Evolutionary conservation across 1,284 basidiomycete genomes (phyloP).

Genomic region (Takashimella koratensis): DNA sequence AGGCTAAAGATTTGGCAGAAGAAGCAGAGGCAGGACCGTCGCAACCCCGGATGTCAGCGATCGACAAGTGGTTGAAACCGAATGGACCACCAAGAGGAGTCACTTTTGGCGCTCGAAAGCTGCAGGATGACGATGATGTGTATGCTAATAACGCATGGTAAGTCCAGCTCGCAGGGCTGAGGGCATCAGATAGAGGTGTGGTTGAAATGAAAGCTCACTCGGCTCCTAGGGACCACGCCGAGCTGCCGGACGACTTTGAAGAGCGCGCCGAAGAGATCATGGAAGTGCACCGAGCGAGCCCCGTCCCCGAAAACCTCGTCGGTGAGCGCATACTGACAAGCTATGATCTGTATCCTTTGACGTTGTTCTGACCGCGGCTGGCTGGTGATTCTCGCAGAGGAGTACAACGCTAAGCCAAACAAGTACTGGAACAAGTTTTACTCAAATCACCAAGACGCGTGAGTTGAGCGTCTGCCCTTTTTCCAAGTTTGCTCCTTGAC

Average conservation of each 20-base stretch:
- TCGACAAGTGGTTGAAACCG: conserved; percentile 45
- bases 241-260: conserved; percentile 71
- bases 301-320: conserved; percentile 65
- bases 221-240: conserved; percentile 82
- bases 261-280: conserved; percentile 66
- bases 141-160: conserved; percentile 49
- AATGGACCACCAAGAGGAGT: conserved; percentile 43
- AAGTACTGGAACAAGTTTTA: conserved; percentile 83
- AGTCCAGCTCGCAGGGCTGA: conserved; percentile 13
- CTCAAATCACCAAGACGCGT: conserved; percentile 62
- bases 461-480: too few species aligned
- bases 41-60: conserved; percentile 20
- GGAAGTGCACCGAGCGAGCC: conserved; percentile 62
- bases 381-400: too few species aligned
- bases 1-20: not conserved
- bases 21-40: conserved; percentile 19
- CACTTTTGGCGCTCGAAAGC: conserved; percentile 43
- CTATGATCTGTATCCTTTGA: too few species aligned
- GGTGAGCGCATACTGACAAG: too few species aligned
- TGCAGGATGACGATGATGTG: conserved; percentile 42
- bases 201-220: too few species aligned
- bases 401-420: conserved; percentile 41
- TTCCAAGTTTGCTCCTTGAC: too few species aligned
- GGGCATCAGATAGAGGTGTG: conserved; percentile 7
- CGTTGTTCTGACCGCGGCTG: too few species aligned